Percentiles rank a stretch among this genome's conserved stretches.
phyloP scores from a whole-genome alignment of 2,329 filamentous ascomycete genomes.

The Phyllosticta citriasiana region DNA sequence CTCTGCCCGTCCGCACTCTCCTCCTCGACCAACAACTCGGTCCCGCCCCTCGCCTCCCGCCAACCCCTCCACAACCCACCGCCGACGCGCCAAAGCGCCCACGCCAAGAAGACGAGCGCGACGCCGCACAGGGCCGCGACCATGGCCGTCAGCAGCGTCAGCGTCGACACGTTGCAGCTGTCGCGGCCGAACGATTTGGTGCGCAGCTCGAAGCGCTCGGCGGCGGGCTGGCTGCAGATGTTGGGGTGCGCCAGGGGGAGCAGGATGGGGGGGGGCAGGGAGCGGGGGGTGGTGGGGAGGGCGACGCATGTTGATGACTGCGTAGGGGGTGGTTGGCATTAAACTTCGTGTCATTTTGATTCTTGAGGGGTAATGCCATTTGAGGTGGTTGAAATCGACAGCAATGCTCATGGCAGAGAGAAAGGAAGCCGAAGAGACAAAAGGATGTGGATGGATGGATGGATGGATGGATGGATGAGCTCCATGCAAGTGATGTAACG shows the following conservation, averaged over 20 bases:
- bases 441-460: no score
- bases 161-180: conserved; percentile 36
- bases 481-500: neutral
- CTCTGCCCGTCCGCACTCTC: neutral
- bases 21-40: neutral
- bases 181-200: conserved; percentile 29
- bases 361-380: neutral
- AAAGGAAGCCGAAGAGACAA: no score
- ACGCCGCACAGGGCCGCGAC: conserved; percentile 34
- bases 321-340: neutral
- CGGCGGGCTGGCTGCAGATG: conserved; percentile 27
- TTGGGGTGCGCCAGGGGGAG: conserved; percentile 25
- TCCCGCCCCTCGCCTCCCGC: conserved; percentile 16
- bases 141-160: conserved; percentile 34
- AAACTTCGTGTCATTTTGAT: neutral
- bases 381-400: no score
- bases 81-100: conserved; percentile 16
- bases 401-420: no score
- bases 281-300: conserved; percentile 21
- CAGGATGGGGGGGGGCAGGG: conserved; percentile 25
- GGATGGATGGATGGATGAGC: neutral
- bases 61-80: conserved; percentile 13
- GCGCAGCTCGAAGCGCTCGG: conserved; percentile 37
- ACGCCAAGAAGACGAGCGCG: conserved; percentile 22
- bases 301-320: conserved; percentile 35